Evolutionary conservation across 108 stramenopile species (phyloP).

Genomic region (Cyclotella choctawhatcheeana): DNA sequence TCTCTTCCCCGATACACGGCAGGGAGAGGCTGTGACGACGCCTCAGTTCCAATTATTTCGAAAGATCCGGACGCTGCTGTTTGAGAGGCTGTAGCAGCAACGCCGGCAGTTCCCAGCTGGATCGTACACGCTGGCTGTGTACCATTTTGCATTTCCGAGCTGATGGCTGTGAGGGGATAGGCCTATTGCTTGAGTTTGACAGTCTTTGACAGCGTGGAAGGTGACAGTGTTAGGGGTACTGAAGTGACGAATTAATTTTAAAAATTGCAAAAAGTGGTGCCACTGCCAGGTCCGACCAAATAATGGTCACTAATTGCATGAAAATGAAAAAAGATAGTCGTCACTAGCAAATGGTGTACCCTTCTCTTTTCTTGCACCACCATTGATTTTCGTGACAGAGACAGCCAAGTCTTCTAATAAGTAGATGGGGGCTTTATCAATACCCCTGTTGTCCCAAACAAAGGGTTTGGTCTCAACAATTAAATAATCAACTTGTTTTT

Average conservation of each 20-base stretch:
- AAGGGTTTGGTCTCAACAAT: background rate
- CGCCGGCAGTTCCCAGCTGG: too few species aligned
- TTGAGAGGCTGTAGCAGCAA: too few species aligned
- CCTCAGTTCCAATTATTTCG: too few species aligned
- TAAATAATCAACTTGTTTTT: background rate
- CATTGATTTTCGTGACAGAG: background rate
- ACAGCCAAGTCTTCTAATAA: background rate
- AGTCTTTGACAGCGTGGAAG: too few species aligned
- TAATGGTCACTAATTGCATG: constrained; percentile 1
- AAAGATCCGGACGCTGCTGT: too few species aligned
- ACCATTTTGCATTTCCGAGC: too few species aligned
- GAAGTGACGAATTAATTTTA: background rate
- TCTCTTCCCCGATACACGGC: too few species aligned
- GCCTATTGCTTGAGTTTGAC: too few species aligned
- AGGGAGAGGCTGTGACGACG: too few species aligned
- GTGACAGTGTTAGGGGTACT: too few species aligned
- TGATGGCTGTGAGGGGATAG: too few species aligned
- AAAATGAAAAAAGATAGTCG: background rate
- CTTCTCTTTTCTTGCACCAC: background rate
- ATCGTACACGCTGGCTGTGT: too few species aligned
- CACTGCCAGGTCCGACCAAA: background rate
- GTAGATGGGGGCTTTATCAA: background rate
- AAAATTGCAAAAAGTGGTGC: background rate
- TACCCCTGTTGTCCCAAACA: background rate
- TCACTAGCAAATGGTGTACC: background rate